phyloP scores from a whole-genome alignment of 495 filamentous ascomycete genomes.

The Amniculicola lignicola region DNA sequence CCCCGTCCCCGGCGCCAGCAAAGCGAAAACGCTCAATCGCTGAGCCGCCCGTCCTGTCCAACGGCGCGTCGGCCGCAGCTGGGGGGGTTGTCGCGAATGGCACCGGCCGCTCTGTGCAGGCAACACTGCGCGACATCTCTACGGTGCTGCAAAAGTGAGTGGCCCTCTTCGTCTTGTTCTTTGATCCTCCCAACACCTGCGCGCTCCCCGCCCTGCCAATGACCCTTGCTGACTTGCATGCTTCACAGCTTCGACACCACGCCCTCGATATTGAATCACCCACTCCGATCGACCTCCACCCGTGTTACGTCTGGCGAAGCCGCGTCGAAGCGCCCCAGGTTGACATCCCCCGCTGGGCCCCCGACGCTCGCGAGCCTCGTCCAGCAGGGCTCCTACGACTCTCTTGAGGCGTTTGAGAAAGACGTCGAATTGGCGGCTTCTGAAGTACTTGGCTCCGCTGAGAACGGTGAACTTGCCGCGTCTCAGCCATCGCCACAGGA shows the following conservation, averaged over 20 bases:
- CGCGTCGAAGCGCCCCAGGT: constrained; percentile 38
- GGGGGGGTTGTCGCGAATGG: neutral
- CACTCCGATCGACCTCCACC: constrained; percentile 8
- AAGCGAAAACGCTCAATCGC: constrained; percentile 38
- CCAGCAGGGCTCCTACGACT: constrained; percentile 22
- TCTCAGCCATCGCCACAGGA: constrained; percentile 9
- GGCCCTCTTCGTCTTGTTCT: neutral
- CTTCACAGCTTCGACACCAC: constrained; percentile 37
- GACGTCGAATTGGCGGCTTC: constrained; percentile 28
- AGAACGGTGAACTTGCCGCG: neutral
- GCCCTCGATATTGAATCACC: constrained; percentile 38
- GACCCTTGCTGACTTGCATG: constrained; percentile 8
- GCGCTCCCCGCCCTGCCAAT: no score
- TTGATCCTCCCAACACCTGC: no score
- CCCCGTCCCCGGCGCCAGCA: constrained; percentile 35
- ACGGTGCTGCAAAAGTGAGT: constrained; percentile 34
- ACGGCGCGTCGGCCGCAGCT: constrained; percentile 23
- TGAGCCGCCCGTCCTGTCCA: constrained; percentile 11
- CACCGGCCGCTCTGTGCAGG: constrained; percentile 12
- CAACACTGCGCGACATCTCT: constrained; percentile 30
- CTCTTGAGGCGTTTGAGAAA: constrained; percentile 23
- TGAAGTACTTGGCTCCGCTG: constrained; percentile 14
- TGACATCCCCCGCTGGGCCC: constrained; percentile 22
- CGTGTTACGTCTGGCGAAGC: constrained; percentile 33
- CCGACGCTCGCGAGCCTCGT: constrained; percentile 17